These are phyloP conservation scores for Prunus mongolica DNA, from an alignment of 306 rosid genomes.

Conservation along the genomic window DNA sequence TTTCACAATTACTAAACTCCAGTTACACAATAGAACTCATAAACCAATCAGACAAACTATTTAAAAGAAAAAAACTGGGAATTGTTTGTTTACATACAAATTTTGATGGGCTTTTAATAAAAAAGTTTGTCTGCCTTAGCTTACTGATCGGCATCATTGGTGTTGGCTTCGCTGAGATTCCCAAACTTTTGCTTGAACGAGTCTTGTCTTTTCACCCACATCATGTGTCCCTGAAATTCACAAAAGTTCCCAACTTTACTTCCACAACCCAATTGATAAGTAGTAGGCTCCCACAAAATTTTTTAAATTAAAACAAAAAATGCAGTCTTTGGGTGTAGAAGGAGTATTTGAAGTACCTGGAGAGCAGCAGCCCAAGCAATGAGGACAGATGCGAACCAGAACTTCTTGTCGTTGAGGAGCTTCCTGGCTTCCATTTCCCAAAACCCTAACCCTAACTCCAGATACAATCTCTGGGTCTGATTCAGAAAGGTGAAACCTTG, in stretches of 20 bases:
- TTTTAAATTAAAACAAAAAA: background rate
- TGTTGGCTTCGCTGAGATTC: constrained; percentile 8
- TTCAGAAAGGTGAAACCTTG: background rate
- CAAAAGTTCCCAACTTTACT: constrained; percentile 1
- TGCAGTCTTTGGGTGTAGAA: background rate
- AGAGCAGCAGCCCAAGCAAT: constrained; percentile 78
- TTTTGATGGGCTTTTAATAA: background rate
- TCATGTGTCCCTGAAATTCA: constrained; percentile 67
- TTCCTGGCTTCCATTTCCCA: constrained; percentile 50
- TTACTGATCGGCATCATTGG: background rate
- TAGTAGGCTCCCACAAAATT: background rate
- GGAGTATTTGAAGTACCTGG: constrained; percentile 38
- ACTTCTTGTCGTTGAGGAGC: constrained; percentile 62
- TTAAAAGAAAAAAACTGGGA: background rate
- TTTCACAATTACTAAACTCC: background rate
- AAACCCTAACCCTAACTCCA: constrained; percentile 23
- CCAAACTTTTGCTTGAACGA: constrained; percentile 72
- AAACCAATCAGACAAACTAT: background rate
- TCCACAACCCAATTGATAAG: background rate
- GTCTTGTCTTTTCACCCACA: constrained; percentile 78
- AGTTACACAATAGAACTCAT: background rate
- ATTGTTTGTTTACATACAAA: background rate
- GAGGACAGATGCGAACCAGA: constrained; percentile 71
- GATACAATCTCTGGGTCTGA: background rate
- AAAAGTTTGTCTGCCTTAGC: background rate